These are phyloP conservation scores for Elongisporangium undulatum DNA, from an alignment of 352 stramenopile genomes.

Conservation along the genomic window DNA sequence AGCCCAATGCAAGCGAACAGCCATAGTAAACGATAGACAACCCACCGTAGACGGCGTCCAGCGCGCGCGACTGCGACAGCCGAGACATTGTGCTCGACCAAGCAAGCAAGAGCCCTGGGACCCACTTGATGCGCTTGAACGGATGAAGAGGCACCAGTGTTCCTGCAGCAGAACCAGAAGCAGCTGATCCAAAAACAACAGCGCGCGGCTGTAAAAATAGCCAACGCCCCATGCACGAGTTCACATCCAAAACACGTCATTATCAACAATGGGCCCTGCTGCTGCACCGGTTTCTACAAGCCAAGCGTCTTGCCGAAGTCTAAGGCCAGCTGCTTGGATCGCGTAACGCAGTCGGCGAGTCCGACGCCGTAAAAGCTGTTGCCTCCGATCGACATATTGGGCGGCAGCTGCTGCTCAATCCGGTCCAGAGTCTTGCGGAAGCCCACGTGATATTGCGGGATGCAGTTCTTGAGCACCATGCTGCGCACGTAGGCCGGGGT, in stretches of 20 bases:
- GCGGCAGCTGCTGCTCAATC: conserved; percentile 55
- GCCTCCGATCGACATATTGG: conserved; percentile 52
- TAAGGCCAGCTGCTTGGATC: conserved; percentile 76
- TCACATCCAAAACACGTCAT: background rate
- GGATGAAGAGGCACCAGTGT: conserved; percentile 4
- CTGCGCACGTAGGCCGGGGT: conserved; percentile 54
- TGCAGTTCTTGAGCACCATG: conserved; percentile 53
- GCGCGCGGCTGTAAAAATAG: background rate
- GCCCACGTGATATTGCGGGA: conserved; percentile 86
- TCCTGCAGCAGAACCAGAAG: background rate
- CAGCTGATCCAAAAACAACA: background rate
- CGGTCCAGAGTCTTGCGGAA: conserved; percentile 53
- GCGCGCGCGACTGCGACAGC: conserved; percentile 46
- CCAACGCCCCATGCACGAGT: background rate
- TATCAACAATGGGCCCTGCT: background rate
- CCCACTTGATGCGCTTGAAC: conserved; percentile 6
- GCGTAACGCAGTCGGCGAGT: conserved; percentile 76
- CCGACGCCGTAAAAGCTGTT: conserved; percentile 89
- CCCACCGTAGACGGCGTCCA: conserved; percentile 79
- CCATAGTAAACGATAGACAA: background rate
- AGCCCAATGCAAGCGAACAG: background rate
- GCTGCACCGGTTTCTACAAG: background rate
- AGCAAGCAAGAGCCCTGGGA: conserved; percentile 1
- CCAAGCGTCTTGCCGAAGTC: conserved; percentile 44
- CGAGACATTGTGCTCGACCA: conserved; percentile 40